Percentiles rank a stretch among this genome's conserved stretches.
Conservation (phyloP, 2,329 filamentous ascomycete species). For the Fusarium solani-melongenae region DNA sequence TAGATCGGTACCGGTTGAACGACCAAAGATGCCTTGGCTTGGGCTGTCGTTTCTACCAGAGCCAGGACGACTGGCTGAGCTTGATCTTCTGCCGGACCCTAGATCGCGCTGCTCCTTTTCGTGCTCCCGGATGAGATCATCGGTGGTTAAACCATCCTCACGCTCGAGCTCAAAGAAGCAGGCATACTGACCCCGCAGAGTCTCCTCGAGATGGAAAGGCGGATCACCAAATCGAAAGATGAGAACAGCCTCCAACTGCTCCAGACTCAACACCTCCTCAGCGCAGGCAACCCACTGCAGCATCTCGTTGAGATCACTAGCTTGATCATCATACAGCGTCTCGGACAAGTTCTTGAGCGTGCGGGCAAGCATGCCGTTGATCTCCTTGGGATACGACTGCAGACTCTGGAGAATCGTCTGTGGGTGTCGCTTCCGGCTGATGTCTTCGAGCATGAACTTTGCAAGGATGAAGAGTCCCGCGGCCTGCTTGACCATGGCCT, state of each 20-base stretch:
- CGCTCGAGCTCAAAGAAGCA: slow-evolving; percentile 59
- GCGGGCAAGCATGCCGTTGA: slow-evolving; percentile 55
- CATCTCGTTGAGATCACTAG: slow-evolving; percentile 58
- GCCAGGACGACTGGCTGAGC: slow-evolving; percentile 36
- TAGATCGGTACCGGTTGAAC: slow-evolving; percentile 25
- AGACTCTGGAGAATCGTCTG: slow-evolving; percentile 58
- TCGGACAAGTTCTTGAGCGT: slow-evolving; percentile 55
- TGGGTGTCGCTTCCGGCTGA: slow-evolving; percentile 57
- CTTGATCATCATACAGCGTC: slow-evolving; percentile 52
- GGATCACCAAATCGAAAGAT: slow-evolving; percentile 56
- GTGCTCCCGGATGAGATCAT: slow-evolving; percentile 53
- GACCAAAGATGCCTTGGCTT: slow-evolving; percentile 23
- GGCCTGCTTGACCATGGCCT: slow-evolving; percentile 54
- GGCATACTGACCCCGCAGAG: slow-evolving; percentile 56
- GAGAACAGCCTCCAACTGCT: slow-evolving; percentile 56
- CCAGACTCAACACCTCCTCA: slow-evolving; percentile 55
- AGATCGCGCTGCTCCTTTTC: slow-evolving; percentile 45
- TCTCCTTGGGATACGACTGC: slow-evolving; percentile 56
- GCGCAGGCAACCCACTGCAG: slow-evolving; percentile 59
- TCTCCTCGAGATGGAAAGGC: slow-evolving; percentile 55
- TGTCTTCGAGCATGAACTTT: slow-evolving; percentile 62
- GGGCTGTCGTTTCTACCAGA: slow-evolving; percentile 34
- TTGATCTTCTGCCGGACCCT: slow-evolving; percentile 30
- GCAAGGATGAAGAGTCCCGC: slow-evolving; percentile 62
- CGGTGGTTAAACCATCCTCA: slow-evolving; percentile 56